A percentile compares a stretch with the other conserved stretches of the same genome.
These are phyloP conservation scores for Calonectria pseudoreteaudii DNA, from an alignment of 2,329 filamentous ascomycete species.

Conservation along the genomic window DNA sequence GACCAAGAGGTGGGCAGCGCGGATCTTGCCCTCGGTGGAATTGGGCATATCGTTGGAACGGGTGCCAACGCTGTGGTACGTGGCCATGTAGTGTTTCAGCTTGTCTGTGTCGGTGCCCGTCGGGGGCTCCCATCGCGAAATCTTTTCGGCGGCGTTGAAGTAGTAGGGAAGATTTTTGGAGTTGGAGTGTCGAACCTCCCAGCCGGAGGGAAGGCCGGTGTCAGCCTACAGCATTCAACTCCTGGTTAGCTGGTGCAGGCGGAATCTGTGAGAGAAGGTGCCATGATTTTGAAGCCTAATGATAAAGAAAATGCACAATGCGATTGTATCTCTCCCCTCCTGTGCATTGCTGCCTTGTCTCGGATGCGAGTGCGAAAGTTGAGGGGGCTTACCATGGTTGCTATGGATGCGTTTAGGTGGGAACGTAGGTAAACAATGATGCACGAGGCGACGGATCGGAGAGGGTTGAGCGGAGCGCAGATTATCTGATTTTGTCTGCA, in stretches of 20 bases:
- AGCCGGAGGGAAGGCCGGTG: conserved; percentile 84
- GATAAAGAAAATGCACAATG: neutral
- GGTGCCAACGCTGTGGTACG: conserved; percentile 76
- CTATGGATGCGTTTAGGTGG: conserved; percentile 4
- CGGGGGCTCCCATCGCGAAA: conserved; percentile 96
- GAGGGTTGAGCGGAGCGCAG: neutral
- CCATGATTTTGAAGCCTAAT: neutral
- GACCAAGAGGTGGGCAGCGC: conserved; percentile 90
- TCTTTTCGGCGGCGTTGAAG: conserved; percentile 88
- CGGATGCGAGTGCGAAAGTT: neutral
- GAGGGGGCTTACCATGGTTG: conserved; percentile 26
- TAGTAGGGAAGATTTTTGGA: conserved; percentile 99
- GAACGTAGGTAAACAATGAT: conserved; percentile 13
- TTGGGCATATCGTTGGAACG: conserved; percentile 52
- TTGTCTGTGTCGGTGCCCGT: conserved; percentile 88
- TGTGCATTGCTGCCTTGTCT: neutral
- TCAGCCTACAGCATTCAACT: conserved; percentile 64
- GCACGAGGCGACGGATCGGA: neutral
- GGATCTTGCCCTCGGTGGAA: conserved; percentile 83
- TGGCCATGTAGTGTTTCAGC: conserved; percentile 94
- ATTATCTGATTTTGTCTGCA: neutral
- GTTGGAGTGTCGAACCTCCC: conserved; percentile 98
- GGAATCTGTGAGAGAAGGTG: neutral
- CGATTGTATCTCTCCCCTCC: neutral
- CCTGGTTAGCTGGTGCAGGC: conserved; percentile 19